A percentile compares a stretch with the other conserved stretches of the same genome.
Conservation (phyloP, 2,329 filamentous ascomycete genomes). For the Parastagonospora avenae region DNA sequence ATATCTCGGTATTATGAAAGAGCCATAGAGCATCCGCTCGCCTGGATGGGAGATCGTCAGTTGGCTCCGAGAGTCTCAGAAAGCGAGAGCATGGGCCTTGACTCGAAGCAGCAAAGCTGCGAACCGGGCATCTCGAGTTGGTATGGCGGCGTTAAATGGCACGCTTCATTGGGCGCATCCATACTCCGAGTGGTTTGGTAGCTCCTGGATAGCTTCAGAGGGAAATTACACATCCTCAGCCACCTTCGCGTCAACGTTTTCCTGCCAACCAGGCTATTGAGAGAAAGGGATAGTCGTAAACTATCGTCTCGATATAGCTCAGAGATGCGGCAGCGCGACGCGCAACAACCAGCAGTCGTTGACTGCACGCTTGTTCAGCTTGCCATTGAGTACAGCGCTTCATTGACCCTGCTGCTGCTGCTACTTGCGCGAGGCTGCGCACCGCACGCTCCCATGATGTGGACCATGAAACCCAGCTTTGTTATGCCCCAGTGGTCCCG, state of each 20-base stretch:
- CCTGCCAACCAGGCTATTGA: constrained; percentile 13
- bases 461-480: constrained; percentile 6
- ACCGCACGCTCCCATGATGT: constrained; percentile 9
- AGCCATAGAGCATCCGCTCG: constrained; percentile 16
- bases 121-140: constrained; percentile 14
- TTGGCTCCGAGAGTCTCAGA: constrained; percentile 22
- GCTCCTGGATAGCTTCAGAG: constrained; percentile 14
- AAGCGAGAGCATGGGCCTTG: constrained; percentile 21
- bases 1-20: constrained; percentile 26
- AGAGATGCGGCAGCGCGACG: constrained; percentile 23
- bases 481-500: constrained; percentile 5
- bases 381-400: constrained; percentile 5
- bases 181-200: constrained; percentile 27
- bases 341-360: background rate
- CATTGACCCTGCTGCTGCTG: background rate
- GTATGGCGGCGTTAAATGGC: constrained; percentile 35
- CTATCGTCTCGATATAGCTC: constrained; percentile 15
- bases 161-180: constrained; percentile 22
- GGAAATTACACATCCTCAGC: constrained; percentile 39
- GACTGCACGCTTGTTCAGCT: background rate
- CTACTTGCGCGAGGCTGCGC: constrained; percentile 9
- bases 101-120: constrained; percentile 19
- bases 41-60: constrained; percentile 29
- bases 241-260: constrained; percentile 19
- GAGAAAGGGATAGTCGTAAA: constrained; percentile 12